phyloP scores from a whole-genome alignment of 331 rosid genomes.

The Malus hybrid region DNA sequence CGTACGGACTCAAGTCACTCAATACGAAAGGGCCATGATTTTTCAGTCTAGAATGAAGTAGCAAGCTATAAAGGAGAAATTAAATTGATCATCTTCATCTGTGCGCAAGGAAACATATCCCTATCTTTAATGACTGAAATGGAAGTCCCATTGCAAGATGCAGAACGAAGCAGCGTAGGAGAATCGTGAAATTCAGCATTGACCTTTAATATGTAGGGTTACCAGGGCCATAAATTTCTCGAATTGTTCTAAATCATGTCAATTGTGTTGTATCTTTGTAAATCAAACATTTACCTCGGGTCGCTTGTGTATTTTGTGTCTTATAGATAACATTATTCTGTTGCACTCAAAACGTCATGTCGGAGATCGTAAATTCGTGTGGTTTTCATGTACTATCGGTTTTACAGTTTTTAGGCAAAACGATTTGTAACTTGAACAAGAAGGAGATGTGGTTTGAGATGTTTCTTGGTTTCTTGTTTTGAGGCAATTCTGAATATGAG shows the following conservation, averaged over 20 bases:
- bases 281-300: background rate
- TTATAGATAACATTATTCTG: background rate
- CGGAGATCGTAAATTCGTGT: background rate
- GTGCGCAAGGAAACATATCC: background rate
- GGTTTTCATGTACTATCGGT: background rate
- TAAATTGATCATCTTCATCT: background rate
- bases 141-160: background rate
- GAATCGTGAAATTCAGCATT: background rate
- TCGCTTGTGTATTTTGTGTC: background rate
- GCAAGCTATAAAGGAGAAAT: background rate
- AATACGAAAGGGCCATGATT: too few relatives aligned
- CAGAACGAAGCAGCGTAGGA: background rate
- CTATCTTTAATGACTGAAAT: background rate
- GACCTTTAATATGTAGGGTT: conserved; percentile 3
- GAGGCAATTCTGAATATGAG: too few relatives aligned
- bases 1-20: conserved; percentile 26
- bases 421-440: background rate
- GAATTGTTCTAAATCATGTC: conserved; percentile 10
- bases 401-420: background rate
- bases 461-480: too few relatives aligned
- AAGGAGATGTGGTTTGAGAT: too few relatives aligned
- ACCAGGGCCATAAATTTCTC: background rate
- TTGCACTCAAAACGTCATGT: background rate
- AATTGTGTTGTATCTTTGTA: background rate
- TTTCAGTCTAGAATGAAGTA: background rate